These are phyloP conservation scores for Aristolochia californica DNA, from an alignment of 164 flowering plant genomes.

Conservation along the genomic window DNA sequence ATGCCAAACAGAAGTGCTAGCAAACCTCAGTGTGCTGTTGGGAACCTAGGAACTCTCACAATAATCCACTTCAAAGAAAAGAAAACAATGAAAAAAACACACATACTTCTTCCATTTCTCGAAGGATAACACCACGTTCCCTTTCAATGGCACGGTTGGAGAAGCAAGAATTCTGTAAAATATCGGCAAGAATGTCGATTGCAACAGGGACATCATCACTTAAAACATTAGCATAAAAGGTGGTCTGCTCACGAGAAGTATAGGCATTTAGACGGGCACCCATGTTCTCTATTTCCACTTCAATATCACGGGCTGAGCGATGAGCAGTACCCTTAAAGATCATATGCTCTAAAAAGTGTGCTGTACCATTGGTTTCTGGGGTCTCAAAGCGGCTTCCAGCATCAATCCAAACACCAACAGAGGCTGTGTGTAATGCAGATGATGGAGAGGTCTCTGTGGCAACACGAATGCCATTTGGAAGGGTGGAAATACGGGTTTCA, in stretches of 20 bases:
- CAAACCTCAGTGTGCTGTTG: too few species aligned
- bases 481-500: constrained; percentile 45
- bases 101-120: constrained; percentile 77
- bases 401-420: constrained; percentile 83
- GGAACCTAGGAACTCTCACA: too few species aligned
- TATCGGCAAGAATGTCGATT: constrained; percentile 60
- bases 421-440: constrained; percentile 36
- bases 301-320: constrained; percentile 44
- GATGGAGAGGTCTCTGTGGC: constrained; percentile 66
- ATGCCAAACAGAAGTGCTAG: too few species aligned
- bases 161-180: constrained; percentile 67
- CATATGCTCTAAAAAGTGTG: constrained; percentile 85
- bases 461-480: constrained; percentile 62
- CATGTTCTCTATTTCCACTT: constrained; percentile 83
- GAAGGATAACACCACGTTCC: constrained; percentile 63
- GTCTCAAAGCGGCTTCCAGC: constrained; percentile 82
- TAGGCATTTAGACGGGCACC: constrained; percentile 86
- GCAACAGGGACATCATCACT: constrained; percentile 48
- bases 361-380: constrained; percentile 73
- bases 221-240: constrained; percentile 70
- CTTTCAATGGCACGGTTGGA: constrained; percentile 35
- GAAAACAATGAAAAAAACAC: not conserved
- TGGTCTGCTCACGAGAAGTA: constrained; percentile 81
- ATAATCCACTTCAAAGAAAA: not conserved
- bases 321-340: constrained; percentile 69